Evolutionary conservation across 257 asterid species (phyloP), one percentile per base, ranked within the genome.

Genomic region (Gentiana macrophylla): DNA sequence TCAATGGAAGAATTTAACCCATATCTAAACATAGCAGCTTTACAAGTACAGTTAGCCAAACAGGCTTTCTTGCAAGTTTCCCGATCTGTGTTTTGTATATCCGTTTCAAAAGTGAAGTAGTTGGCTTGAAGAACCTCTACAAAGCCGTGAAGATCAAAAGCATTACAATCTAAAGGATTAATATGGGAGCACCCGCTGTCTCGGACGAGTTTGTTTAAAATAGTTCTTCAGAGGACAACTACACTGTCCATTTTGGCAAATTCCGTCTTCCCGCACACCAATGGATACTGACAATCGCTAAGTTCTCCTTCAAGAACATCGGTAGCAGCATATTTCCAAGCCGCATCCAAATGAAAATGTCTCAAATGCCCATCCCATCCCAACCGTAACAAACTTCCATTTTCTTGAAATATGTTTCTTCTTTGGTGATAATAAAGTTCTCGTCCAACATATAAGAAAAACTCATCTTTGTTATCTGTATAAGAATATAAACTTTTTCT

Each of bases 181-280:
- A 61, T 58, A 59, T 66, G 72, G 13, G 75, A 64, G 59, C 84
- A 80, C 12, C 84, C 87, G 79, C 2, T 49, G 64, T 57, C 74
- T 63, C 3, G 53, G 68, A 48, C 50, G 32, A 2, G 59, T 58
- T 46, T 49, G 77, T 50, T 46, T 53, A 55, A 74, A 78, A 49
- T 55, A 65, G 59, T 2, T 57, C 13, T 4, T 56, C 24, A 59
- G 32, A 56, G 82, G 82, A 24, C 86, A 76, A 43, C 72, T 68
- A 35, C 86, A 76, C 36, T 73, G 73, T 55, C 80, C 64, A 35
- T 56, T 63, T 1, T 68, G 56, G 69, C 81, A 80, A 62, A 80
- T 60, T 8, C 81, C 77, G 37, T 69, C 3, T 11, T 32, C 3
- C 86, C 86, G 54, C 83, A n/a, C n/a, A 59, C 72, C 77, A 64